These are phyloP conservation scores for Myriosclerotinia scirpicola DNA, from an alignment of 2,329 filamentous ascomycete genomes.

Conservation along the genomic window DNA sequence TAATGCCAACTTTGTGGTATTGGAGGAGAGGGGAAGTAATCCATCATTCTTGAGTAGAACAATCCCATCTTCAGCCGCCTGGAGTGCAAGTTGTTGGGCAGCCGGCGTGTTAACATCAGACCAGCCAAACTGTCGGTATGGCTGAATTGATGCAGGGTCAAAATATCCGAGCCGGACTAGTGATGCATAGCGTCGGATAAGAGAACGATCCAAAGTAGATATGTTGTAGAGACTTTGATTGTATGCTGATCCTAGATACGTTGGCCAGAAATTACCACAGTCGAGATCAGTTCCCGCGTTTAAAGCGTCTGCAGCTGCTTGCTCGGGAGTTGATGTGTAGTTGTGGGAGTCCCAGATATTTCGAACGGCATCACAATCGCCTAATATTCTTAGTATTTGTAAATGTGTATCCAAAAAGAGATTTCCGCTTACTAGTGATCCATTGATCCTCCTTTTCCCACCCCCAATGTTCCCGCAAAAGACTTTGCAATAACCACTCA, in stretches of 20 bases:
- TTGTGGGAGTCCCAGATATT: slow-evolving; percentile 50
- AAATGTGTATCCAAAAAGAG: fast-evolving
- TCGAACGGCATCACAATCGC: slow-evolving; percentile 54
- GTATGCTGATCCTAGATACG: slow-evolving; percentile 28
- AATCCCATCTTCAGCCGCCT: slow-evolving; percentile 34
- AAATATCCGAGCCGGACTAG: slow-evolving; percentile 60
- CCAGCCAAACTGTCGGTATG: slow-evolving; percentile 55
- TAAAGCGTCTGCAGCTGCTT: slow-evolving; percentile 28
- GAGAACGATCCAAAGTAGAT: slow-evolving; percentile 49
- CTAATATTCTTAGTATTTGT: neutral
- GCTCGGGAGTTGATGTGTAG: slow-evolving; percentile 37
- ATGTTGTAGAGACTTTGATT: slow-evolving; percentile 46
- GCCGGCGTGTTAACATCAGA: slow-evolving; percentile 37
- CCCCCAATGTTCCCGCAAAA: slow-evolving; percentile 65
- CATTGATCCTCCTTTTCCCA: slow-evolving; percentile 62
- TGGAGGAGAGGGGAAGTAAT: slow-evolving; percentile 27
- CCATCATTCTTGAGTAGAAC: slow-evolving; percentile 36
- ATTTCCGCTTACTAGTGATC: slow-evolving; percentile 41
- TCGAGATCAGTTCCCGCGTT: slow-evolving; percentile 34
- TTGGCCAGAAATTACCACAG: slow-evolving; percentile 30
- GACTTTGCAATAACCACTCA: slow-evolving; percentile 59
- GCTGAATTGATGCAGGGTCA: slow-evolving; percentile 47
- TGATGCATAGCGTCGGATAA: slow-evolving; percentile 54
- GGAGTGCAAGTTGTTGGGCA: slow-evolving; percentile 29
- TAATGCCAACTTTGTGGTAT: slow-evolving; percentile 28